phyloP scores from a whole-genome alignment of 495 filamentous ascomycete species.

The Podospora australis region DNA sequence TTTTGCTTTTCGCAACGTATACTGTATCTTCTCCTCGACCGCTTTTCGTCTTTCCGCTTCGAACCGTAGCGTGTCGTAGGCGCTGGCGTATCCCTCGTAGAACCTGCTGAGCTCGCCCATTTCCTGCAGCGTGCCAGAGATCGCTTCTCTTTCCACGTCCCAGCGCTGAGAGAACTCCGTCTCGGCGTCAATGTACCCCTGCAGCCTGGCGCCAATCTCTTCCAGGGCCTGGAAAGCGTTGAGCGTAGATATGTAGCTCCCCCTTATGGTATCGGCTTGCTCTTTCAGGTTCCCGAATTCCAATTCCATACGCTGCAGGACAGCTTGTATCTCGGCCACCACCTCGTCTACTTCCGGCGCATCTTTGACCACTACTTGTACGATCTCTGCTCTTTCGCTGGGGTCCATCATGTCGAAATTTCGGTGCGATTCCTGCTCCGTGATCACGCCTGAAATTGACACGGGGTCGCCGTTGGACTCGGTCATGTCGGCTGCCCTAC shows the following conservation, averaged over 20 bases:
- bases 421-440: conserved; percentile 51
- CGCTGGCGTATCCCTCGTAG: conserved; percentile 75
- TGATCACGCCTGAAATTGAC: conserved; percentile 49
- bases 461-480: conserved; percentile 56
- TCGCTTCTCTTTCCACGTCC: conserved; percentile 63
- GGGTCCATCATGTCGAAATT: conserved; percentile 65
- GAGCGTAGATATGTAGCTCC: conserved; percentile 41
- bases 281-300: conserved; percentile 53
- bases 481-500: conserved; percentile 47
- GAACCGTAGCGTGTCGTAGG: conserved; percentile 76
- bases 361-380: conserved; percentile 75
- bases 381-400: conserved; percentile 73
- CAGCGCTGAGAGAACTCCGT: conserved; percentile 67
- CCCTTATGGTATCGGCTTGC: conserved; percentile 49
- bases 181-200: conserved; percentile 61
- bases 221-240: conserved; percentile 61
- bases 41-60: conserved; percentile 70
- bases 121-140: conserved; percentile 61
- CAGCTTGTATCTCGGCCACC: conserved; percentile 72
- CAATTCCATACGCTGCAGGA: conserved; percentile 67
- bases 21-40: conserved; percentile 64
- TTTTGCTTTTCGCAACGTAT: conserved; percentile 66
- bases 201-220: conserved; percentile 56
- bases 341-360: conserved; percentile 86
- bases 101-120: conserved; percentile 66